A percentile compares a stretch with the other conserved stretches of the same genome.
Evolutionary conservation across 192 early-diverging fungal genomes (phyloP).

Genomic region (Endogone sp.): DNA sequence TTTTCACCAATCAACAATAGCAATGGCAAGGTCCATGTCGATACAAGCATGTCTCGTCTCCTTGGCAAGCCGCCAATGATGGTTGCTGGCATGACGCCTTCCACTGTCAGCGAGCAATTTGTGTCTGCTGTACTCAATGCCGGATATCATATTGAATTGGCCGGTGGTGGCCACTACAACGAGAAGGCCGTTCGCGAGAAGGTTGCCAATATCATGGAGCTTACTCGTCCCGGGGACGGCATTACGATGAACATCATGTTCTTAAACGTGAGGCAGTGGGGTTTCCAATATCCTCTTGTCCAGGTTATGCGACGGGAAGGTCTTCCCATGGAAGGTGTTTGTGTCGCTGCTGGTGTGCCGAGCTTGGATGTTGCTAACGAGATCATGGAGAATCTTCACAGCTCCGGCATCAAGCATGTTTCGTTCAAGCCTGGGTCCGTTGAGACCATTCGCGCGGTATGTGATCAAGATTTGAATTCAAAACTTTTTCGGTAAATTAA

Average conservation of each 20-base stretch:
- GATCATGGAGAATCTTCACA: slow-evolving; percentile 67
- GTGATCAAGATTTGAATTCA: neutral
- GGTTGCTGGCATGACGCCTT: slow-evolving; percentile 95
- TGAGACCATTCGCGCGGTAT: slow-evolving; percentile 69
- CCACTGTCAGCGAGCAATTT: slow-evolving; percentile 73
- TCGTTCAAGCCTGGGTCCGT: slow-evolving; percentile 81
- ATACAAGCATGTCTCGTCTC: slow-evolving; percentile 83
- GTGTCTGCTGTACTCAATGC: slow-evolving; percentile 84
- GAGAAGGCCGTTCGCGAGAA: slow-evolving; percentile 62
- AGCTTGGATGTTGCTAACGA: slow-evolving; percentile 80
- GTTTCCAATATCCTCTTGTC: slow-evolving; percentile 82
- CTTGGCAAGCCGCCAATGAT: slow-evolving; percentile 86
- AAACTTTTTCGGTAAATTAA: neutral
- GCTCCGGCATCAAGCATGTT: slow-evolving; percentile 75
- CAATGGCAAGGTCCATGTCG: slow-evolving; percentile 74
- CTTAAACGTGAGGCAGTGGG: slow-evolving; percentile 88
- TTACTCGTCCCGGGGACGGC: slow-evolving; percentile 73
- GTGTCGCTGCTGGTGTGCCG: slow-evolving; percentile 91
- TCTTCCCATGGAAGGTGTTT: slow-evolving; percentile 86
- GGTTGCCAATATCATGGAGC: slow-evolving; percentile 68
- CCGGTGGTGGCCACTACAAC: slow-evolving; percentile 87
- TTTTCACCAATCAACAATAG: slow-evolving; percentile 4
- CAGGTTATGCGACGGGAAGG: slow-evolving; percentile 77
- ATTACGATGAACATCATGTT: slow-evolving; percentile 92
- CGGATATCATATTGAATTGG: slow-evolving; percentile 88